Percentiles rank a stretch among this genome's conserved stretches.
Conservation (phyloP, 495 filamentous ascomycete species). For the Apiosordaria backusii region DNA sequence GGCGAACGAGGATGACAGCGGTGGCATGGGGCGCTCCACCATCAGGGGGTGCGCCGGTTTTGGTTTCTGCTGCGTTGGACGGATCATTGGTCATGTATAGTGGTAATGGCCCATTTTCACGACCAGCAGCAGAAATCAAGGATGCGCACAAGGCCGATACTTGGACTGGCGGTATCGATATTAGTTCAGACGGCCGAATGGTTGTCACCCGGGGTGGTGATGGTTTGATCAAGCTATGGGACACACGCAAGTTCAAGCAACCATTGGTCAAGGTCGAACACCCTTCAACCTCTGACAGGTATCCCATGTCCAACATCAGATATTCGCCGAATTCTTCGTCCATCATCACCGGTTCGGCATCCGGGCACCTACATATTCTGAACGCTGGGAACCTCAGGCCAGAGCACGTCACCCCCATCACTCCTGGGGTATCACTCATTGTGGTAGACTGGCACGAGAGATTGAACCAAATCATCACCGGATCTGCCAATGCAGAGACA, state of each 20-base stretch:
- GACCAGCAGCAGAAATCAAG: conserved; percentile 79
- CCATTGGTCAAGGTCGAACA: conserved; percentile 77
- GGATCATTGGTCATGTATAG: conserved; percentile 89
- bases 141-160: conserved; percentile 80
- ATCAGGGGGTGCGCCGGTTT: conserved; percentile 72
- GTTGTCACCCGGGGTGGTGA: conserved; percentile 88
- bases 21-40: conserved; percentile 79
- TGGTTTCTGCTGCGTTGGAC: conserved; percentile 84
- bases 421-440: conserved; percentile 75
- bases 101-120: conserved; percentile 80
- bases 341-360: conserved; percentile 83
- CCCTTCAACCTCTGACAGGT: conserved; percentile 76
- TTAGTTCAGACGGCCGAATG: conserved; percentile 85
- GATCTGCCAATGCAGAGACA: conserved; percentile 82
- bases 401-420: conserved; percentile 80
- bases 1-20: conserved; percentile 89
- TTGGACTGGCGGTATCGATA: conserved; percentile 91
- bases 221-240: conserved; percentile 82
- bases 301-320: conserved; percentile 77
- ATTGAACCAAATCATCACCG: conserved; percentile 93
- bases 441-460: conserved; percentile 87
- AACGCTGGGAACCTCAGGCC: conserved; percentile 84
- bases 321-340: conserved; percentile 80
- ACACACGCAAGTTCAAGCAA: conserved; percentile 90
- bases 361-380: conserved; percentile 85